Conservation (phyloP, 1,139 yeast species). For the Nakaseomyces uthaithaninus region DNA sequence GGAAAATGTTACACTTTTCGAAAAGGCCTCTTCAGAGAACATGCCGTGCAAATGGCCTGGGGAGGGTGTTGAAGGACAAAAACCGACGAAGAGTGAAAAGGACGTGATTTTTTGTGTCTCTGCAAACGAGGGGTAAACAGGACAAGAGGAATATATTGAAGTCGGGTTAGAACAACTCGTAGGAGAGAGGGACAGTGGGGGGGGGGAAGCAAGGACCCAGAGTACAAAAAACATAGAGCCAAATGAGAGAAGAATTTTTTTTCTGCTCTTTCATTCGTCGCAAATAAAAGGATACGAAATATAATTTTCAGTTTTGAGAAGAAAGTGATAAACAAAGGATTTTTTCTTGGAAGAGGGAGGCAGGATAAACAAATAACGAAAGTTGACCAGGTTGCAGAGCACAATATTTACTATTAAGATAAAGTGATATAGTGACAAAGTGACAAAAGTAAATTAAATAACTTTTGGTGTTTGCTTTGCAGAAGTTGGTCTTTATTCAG, state of each 20-base stretch:
- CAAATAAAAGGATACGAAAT: slow-evolving; percentile 6
- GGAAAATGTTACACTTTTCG: too few species aligned
- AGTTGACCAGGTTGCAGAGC: neutral
- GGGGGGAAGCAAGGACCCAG: too few species aligned
- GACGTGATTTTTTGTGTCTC: too few species aligned
- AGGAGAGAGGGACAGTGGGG: too few species aligned
- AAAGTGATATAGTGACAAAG: slow-evolving; percentile 7
- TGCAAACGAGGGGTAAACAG: too few species aligned
- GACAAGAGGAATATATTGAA: too few species aligned
- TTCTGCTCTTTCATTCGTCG: too few species aligned
- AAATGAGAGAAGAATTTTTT: neutral
- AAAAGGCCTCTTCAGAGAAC: too few species aligned
- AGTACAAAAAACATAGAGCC: neutral
- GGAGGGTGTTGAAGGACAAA: too few species aligned
- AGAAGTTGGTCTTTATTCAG: neutral
- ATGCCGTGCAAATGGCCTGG: too few species aligned
- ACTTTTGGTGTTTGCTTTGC: neutral
- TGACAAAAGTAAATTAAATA: neutral
- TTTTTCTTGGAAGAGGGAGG: neutral
- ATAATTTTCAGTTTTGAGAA: neutral
- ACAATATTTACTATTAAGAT: slow-evolving; percentile 1
- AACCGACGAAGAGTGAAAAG: too few species aligned
- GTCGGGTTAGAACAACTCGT: too few species aligned
- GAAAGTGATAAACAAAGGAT: slow-evolving; percentile 5
- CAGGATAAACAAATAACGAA: slow-evolving; percentile 6